Base-by-base conservation (phyloP, 495 filamentous ascomycete species). In the Parathielavia appendiculata region DNA sequence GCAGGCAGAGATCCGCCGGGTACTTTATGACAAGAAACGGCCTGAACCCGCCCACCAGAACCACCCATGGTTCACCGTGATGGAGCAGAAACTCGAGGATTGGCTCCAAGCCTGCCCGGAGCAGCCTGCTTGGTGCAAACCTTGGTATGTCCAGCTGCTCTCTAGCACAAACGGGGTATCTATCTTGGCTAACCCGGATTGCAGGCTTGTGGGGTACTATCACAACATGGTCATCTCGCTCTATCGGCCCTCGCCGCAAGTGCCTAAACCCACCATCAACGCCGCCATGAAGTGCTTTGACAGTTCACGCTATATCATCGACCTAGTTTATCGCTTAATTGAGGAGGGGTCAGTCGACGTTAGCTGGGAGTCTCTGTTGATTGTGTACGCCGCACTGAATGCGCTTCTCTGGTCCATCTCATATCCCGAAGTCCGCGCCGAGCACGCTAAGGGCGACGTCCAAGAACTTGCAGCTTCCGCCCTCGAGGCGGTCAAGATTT, bases 361-460 rank as follows among this genome's bases (percentile, higher is more conserved):
- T 54, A 95, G 90, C 4, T 97, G 92, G 90, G 85, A 95, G 39
- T 96, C 95, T 66, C 82, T 92, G 9, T 81, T 95, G 57, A 81
- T 87, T 39, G 77, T 96, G 20, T 96, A 95, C 72, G 90, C 90
- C 81, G 83, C 86, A 16, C 77, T 96, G 41, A 92, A 93, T 64
- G 90, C 88, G 22, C 80, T 95, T 36, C 81, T 97, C 3, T 97
- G 92, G 92, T 79, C 86, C 9, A 79, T 95, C 22, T 92, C 89
- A 4, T 95, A 92, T 65, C 81, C 86, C 13, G 89, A 92, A 56
- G 82, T 96, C 46, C 87, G 92, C 22, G 76, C 76, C 46, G 72
- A 81, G 26, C 84, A 95, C 69, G 64, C 74, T 14, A 81, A 82
- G 23, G 84, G 88, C 40, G 84, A 91, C 63, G 83, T 95, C 12